These are phyloP conservation scores for Lolium multiflorum DNA, from an alignment of 176 grass and related monocot genomes.

Conservation along the genomic window DNA sequence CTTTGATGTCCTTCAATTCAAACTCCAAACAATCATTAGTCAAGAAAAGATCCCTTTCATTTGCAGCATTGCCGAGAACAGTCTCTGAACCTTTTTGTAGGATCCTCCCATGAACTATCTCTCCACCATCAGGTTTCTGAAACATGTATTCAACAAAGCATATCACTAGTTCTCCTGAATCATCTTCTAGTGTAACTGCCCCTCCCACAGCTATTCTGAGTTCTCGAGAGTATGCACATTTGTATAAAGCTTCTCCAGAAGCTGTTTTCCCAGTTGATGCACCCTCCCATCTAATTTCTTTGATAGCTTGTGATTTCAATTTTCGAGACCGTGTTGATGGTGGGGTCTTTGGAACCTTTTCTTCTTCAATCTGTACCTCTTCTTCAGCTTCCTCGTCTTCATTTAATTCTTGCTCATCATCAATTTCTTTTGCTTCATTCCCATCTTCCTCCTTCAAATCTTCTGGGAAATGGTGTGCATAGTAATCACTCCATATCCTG, in stretches of 20 bases:
- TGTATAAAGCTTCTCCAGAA: slow-evolving; percentile 70
- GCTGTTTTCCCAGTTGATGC: slow-evolving; percentile 56
- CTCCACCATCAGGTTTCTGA: slow-evolving; percentile 66
- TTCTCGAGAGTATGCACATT: slow-evolving; percentile 60
- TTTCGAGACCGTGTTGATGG: slow-evolving; percentile 53
- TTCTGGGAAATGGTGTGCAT: slow-evolving; percentile 87
- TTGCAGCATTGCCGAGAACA: slow-evolving; percentile 93
- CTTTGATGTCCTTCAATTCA: slow-evolving; percentile 82
- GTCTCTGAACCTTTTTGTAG: slow-evolving; percentile 78
- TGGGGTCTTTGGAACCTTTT: slow-evolving; percentile 44
- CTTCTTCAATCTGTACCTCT: slow-evolving; percentile 51
- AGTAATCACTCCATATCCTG: slow-evolving; percentile 89
- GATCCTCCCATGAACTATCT: slow-evolving; percentile 89
- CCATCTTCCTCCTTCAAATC: slow-evolving; percentile 61
- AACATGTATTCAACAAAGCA: slow-evolving; percentile 95
- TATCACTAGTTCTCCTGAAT: slow-evolving; percentile 61
- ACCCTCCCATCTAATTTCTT: slow-evolving; percentile 75
- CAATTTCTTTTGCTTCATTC: slow-evolving; percentile 72
- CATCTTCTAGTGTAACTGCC: slow-evolving; percentile 73
- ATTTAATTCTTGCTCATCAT: slow-evolving; percentile 82
- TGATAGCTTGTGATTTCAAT: slow-evolving; percentile 54
- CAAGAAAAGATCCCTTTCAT: slow-evolving; percentile 93
- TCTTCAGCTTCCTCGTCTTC: slow-evolving; percentile 75
- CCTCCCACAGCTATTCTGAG: slow-evolving; percentile 61
- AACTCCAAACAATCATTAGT: slow-evolving; percentile 91